Percentiles rank a stretch among this genome's conserved stretches.
Conservation (phyloP, 1,284 basidiomycete genomes). For the Cutaneotrichosporon daszewskae region DNA sequence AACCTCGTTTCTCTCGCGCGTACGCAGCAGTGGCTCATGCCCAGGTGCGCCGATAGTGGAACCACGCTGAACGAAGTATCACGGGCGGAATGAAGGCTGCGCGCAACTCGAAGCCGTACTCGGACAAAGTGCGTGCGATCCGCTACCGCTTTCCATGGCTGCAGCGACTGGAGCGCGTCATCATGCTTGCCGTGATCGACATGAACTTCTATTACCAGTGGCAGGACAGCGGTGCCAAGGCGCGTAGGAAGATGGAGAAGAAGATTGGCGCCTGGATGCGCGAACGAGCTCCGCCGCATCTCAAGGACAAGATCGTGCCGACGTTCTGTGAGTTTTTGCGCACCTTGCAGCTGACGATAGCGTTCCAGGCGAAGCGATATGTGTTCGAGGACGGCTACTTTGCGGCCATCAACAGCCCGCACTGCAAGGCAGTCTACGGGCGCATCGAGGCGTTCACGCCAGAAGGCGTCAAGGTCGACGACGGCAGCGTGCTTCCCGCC, state of each 20-base stretch:
- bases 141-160: slow-evolving; percentile 11
- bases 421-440: slow-evolving; percentile 14
- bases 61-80: too few relatives aligned
- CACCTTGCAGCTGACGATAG: background rate
- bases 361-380: slow-evolving; percentile 14
- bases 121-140: slow-evolving; percentile 5
- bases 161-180: slow-evolving; percentile 9
- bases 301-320: slow-evolving; percentile 17
- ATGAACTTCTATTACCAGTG: slow-evolving; percentile 10
- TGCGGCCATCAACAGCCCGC: slow-evolving; percentile 13
- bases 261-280: slow-evolving; percentile 12
- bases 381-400: slow-evolving; percentile 22
- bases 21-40: slow-evolving; percentile 17
- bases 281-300: slow-evolving; percentile 8
- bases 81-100: slow-evolving; percentile 3
- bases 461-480: slow-evolving; percentile 11
- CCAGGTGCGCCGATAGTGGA: background rate
- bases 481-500: slow-evolving; percentile 12
- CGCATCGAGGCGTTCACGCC: slow-evolving; percentile 10
- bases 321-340: slow-evolving; percentile 4
- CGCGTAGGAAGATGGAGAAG: slow-evolving; percentile 10
- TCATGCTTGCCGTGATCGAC: slow-evolving; percentile 11
- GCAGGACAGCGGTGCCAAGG: slow-evolving; percentile 10
- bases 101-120: slow-evolving; percentile 12
- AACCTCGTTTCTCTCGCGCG: slow-evolving; percentile 17